Base-by-base conservation (phyloP, 306 rosid species). In the Casuarina equisetifolia region DNA sequence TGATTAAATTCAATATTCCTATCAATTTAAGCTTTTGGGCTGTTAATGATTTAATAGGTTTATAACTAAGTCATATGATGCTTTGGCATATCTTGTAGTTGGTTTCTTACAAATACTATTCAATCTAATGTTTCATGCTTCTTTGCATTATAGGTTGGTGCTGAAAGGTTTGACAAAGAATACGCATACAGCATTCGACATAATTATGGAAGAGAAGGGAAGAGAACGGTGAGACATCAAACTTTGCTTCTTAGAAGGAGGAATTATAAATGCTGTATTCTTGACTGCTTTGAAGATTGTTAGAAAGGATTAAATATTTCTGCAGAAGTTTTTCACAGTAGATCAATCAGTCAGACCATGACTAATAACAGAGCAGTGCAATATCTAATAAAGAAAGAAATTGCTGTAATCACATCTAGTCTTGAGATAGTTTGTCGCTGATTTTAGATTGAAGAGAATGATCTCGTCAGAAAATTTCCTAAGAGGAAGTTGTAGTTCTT, bases 101-200 rank as follows among this genome's bases (percentile, higher is more conserved):
- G 68, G 75, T 50, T 72, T 72, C 63, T 81, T 59, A 57, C 76
- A 59, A 58, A 74, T 81, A 46, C 36, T 62, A 32, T 35, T 77
- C 70, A 73, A 45, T 36, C 51, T 76, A 67, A 77, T 73, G 36
- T 69, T 62, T 58, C 40, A 40, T 82, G 76, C 70, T 77, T 84
- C 74, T 85, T 70, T 16, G 13, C 63, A 13, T 81, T 74, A 66
- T 79, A 92, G 99, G 88, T 92, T 88, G 97, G 97, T 63, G 86
- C 87, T 57, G 99, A 92, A 83, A 95, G 90, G 92, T 92, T 95
- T 78, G 97, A 92, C 84, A 92, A 92, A 87, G 94, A 95, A 79
- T 95, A 91, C 80, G 87, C 97, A 19, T 95, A 95, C 80, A 52
- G 80, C 86, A 84, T 92, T 73, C 94, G 96, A 71, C 99, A 92